These are phyloP conservation scores for Aulographum hederae DNA, from an alignment of 2,329 filamentous ascomycete species.

Conservation along the genomic window DNA sequence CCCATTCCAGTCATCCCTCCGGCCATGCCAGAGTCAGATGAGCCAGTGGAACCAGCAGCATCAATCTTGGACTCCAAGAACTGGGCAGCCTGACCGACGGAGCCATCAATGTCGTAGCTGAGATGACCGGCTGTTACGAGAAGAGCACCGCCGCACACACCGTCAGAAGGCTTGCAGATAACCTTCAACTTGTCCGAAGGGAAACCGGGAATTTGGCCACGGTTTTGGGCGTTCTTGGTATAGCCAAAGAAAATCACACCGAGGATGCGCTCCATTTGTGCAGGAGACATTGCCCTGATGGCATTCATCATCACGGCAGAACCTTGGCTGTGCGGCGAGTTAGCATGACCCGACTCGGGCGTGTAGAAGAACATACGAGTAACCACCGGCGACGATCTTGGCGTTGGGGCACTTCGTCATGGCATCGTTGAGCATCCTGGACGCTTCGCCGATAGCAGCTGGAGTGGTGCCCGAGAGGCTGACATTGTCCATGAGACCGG, in stretches of 20 bases:
- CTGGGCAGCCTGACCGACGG: neutral
- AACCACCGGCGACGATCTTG: slow-evolving; percentile 24
- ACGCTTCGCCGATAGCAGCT: slow-evolving; percentile 23
- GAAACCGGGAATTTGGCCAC: slow-evolving; percentile 21
- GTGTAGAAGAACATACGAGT: slow-evolving; percentile 16
- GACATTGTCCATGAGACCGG: slow-evolving; percentile 17
- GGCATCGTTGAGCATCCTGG: slow-evolving; percentile 21
- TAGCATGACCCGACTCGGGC: slow-evolving; percentile 11
- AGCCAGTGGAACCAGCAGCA: neutral
- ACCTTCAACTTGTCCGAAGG: slow-evolving; percentile 26
- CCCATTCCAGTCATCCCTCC: too few relatives aligned
- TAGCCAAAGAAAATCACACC: slow-evolving; percentile 27
- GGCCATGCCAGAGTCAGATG: too few relatives aligned
- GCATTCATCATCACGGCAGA: slow-evolving; percentile 17
- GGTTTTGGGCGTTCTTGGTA: slow-evolving; percentile 22
- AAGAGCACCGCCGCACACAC: slow-evolving; percentile 1
- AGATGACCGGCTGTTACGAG: slow-evolving; percentile 3
- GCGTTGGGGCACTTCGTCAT: slow-evolving; percentile 25
- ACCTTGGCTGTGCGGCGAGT: slow-evolving; percentile 14
- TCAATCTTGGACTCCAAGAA: slow-evolving; percentile 3
- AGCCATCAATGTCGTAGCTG: slow-evolving; percentile 2
- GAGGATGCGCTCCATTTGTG: slow-evolving; percentile 14
- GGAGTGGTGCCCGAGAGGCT: slow-evolving; percentile 19
- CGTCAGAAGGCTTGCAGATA: neutral
- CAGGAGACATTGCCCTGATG: slow-evolving; percentile 12